Percentiles rank a stretch among this genome's conserved stretches.
Conservation (phyloP, 495 filamentous ascomycete genomes). For the Clohesyomyces aquaticus region DNA sequence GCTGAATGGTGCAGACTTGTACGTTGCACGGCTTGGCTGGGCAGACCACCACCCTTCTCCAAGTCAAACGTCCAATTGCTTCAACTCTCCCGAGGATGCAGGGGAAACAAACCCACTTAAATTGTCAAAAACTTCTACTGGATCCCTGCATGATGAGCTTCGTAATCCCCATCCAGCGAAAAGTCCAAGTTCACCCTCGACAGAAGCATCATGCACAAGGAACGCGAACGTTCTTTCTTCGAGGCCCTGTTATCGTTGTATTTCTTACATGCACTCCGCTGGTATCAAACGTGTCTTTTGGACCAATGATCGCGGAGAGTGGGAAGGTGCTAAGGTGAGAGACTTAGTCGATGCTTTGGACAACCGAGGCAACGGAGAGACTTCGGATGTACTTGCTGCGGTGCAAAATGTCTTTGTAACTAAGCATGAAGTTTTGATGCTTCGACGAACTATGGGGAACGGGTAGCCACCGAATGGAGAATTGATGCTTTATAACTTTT, state of each 20-base stretch:
- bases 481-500: constrained; percentile 1
- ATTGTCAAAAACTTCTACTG: constrained; percentile 28
- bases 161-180: constrained; percentile 7
- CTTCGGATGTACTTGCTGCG: constrained; percentile 26
- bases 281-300: constrained; percentile 61
- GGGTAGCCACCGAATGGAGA: too few species aligned
- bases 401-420: constrained; percentile 52
- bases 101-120: not conserved
- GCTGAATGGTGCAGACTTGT: constrained; percentile 56
- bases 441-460: constrained; percentile 49
- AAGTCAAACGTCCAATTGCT: not conserved
- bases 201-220: not conserved
- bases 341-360: constrained; percentile 55
- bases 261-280: constrained; percentile 55
- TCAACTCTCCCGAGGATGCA: not conserved
- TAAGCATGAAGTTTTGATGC: constrained; percentile 57
- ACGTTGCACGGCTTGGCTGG: constrained; percentile 54
- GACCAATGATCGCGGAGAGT: constrained; percentile 53
- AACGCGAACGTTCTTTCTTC: constrained; percentile 43
- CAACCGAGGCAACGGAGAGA: constrained; percentile 28
- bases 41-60: constrained; percentile 1
- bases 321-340: constrained; percentile 57
- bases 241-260: constrained; percentile 57
- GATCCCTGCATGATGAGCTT: constrained; percentile 56
- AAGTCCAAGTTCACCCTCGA: not conserved